These are phyloP conservation scores for Globisporangium splendens DNA, from an alignment of 352 stramenopile species.

Conservation along the genomic window DNA sequence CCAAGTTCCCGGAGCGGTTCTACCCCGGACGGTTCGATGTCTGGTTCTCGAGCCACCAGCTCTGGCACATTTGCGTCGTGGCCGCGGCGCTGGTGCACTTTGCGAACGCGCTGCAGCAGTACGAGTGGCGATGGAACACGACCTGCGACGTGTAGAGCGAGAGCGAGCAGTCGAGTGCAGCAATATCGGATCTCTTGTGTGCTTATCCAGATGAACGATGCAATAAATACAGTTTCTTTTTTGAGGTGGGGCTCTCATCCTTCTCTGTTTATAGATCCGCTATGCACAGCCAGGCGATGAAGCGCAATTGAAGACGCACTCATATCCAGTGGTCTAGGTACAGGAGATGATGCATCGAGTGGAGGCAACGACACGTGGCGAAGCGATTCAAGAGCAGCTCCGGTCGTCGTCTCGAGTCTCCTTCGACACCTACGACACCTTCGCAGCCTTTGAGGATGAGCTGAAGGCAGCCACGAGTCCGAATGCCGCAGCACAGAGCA, in stretches of 20 bases:
- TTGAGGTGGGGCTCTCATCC: background rate
- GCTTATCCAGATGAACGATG: background rate
- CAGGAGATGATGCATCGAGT: background rate
- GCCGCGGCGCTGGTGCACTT: slow-evolving; percentile 84
- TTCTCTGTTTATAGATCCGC: background rate
- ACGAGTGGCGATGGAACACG: slow-evolving; percentile 84
- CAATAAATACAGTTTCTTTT: slow-evolving; percentile 1
- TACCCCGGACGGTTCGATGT: slow-evolving; percentile 84
- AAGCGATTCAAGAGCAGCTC: slow-evolving; percentile 8
- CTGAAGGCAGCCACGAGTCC: slow-evolving; percentile 2
- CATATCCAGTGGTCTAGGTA: background rate
- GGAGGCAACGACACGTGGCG: background rate
- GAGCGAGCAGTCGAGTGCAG: slow-evolving; percentile 6
- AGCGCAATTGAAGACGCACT: too few relatives aligned
- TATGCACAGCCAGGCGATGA: too few relatives aligned
- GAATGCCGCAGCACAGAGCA: background rate
- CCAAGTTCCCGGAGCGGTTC: slow-evolving; percentile 81
- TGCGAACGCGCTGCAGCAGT: slow-evolving; percentile 77
- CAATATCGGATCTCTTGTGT: slow-evolving; percentile 10
- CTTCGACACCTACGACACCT: slow-evolving; percentile 10
- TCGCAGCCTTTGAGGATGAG: slow-evolving; percentile 7
- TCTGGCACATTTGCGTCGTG: slow-evolving; percentile 88
- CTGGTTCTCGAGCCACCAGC: slow-evolving; percentile 84
- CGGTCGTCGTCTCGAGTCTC: slow-evolving; percentile 3
- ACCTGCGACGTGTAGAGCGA: slow-evolving; percentile 54